Base-by-base conservation (phyloP, 306 rosid genomes). In the Vigna nakashimae region DNA sequence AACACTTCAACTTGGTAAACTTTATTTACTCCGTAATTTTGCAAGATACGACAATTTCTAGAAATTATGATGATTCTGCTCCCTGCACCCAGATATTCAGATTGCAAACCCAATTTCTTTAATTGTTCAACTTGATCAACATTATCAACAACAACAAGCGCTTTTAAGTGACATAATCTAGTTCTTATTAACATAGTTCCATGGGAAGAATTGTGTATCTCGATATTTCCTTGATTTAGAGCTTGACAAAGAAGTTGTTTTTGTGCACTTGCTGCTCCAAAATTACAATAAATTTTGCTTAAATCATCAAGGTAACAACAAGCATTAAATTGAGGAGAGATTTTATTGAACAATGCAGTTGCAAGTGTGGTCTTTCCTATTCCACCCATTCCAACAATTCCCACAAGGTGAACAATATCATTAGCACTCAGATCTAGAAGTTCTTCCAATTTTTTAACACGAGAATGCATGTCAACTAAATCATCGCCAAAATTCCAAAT, bases 341-440 rank as follows among this genome's bases (percentile, higher is more conserved):
- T 42, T 63, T 4, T 43, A 0, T 26, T 14, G 16, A 66, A 78
- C 1, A 83, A 32, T 6, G 18, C 6, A 0, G 4, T 51, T 24
- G 74, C 73, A 28, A 75, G 52, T 16, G 84, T 80, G 0, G 77
- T 55, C 42, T 84, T 84, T 18, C 82, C 84, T 56, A 80, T 51
- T 14, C 84, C 82, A 10, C 82, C 73, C 82, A 84, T 80, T 0
- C 82, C 82, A 52, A 60, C 15, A 42, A 84, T 65, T 4, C 84
- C 84, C 0, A 69, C 24, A 32, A 16, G 52, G 14, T 76, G 40
- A 57, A 84, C 76, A 71, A 24, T 9, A 57, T 75, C 63, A 10
- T 45, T 17, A 0, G 72, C 32, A 6, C 9, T 24, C 24, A 71
- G 18, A 51, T 5, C 6, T 2, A 84, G 9, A 65, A 26, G 67